Conservation (phyloP, 2,329 filamentous ascomycete species). For the Phialophora expanda region DNA sequence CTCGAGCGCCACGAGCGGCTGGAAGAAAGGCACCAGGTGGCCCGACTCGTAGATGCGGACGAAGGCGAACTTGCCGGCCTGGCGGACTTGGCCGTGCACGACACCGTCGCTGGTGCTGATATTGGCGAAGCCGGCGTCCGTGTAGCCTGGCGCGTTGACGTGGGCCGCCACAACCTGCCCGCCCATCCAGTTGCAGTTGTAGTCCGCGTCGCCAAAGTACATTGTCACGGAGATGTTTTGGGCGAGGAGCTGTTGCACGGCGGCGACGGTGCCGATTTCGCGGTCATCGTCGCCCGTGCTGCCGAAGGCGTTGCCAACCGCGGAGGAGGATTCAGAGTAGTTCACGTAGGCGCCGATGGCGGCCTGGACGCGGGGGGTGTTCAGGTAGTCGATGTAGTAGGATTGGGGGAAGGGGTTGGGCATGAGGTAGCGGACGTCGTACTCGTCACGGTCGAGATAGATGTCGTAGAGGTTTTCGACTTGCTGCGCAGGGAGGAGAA, state of each 20-base stretch:
- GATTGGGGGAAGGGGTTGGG: constrained; percentile 47
- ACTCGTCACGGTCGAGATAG: constrained; percentile 59
- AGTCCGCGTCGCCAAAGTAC: constrained; percentile 45
- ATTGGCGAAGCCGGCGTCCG: constrained; percentile 45
- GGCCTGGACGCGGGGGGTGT: constrained; percentile 52
- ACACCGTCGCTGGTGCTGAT: constrained; percentile 49
- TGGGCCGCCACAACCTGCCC: constrained; percentile 61
- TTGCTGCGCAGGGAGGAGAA: constrained; percentile 41
- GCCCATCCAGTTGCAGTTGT: constrained; percentile 49
- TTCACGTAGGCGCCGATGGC: constrained; percentile 59
- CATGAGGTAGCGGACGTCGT: constrained; percentile 53
- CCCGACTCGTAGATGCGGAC: constrained; percentile 49
- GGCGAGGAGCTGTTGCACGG: constrained; percentile 51
- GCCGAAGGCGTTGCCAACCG: constrained; percentile 51
- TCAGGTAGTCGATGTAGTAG: constrained; percentile 59
- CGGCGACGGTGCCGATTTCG: constrained; percentile 50
- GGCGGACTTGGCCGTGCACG: constrained; percentile 61
- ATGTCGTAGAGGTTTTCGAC: constrained; percentile 60
- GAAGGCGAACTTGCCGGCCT: constrained; percentile 53
- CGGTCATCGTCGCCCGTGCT: constrained; percentile 54
- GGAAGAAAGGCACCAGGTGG: constrained; percentile 50
- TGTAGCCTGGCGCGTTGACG: constrained; percentile 51
- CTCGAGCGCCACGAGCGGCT: constrained; percentile 64
- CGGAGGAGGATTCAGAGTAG: constrained; percentile 52
- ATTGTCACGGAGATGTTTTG: constrained; percentile 47